A percentile compares a stretch with the other conserved stretches of the same genome.
Evolutionary conservation across 2,329 filamentous ascomycete genomes (phyloP).

Genomic region (Aspergillus intermedius): DNA sequence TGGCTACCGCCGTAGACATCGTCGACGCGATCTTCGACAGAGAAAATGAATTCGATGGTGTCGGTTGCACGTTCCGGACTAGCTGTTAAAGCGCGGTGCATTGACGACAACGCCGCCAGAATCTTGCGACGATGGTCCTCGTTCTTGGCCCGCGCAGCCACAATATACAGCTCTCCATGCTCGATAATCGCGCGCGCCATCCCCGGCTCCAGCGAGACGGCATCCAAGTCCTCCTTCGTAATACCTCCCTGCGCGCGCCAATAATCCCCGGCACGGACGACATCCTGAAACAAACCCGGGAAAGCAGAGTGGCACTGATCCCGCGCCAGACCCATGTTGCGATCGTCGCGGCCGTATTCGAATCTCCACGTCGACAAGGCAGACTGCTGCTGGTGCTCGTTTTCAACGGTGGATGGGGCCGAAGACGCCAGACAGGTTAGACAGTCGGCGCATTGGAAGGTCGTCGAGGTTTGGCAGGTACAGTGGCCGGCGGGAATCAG

Average conservation of each 20-base stretch:
- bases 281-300: constrained; percentile 22
- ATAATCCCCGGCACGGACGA: constrained; percentile 14
- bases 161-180: constrained; percentile 20
- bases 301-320: constrained; percentile 19
- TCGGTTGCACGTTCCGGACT: constrained; percentile 26
- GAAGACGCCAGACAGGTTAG: constrained; percentile 2
- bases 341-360: constrained; percentile 16
- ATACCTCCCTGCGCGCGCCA: constrained; percentile 14
- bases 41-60: constrained; percentile 41
- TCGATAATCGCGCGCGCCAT: constrained; percentile 23
- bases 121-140: constrained; percentile 21
- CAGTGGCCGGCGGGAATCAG: constrained; percentile 22
- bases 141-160: constrained; percentile 16
- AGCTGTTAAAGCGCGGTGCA: constrained; percentile 38
- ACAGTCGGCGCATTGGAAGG: constrained; percentile 17
- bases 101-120: constrained; percentile 33
- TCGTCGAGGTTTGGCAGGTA: constrained; percentile 13
- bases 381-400: neutral
- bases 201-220: constrained; percentile 14
- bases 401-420: neutral
- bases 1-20: constrained; percentile 25
- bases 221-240: constrained; percentile 12
- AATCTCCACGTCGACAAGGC: constrained; percentile 8
- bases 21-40: constrained; percentile 30
- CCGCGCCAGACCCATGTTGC: constrained; percentile 14